phyloP scores from a whole-genome alignment of 306 rosid genomes.

The Dalbergia oliveri region DNA sequence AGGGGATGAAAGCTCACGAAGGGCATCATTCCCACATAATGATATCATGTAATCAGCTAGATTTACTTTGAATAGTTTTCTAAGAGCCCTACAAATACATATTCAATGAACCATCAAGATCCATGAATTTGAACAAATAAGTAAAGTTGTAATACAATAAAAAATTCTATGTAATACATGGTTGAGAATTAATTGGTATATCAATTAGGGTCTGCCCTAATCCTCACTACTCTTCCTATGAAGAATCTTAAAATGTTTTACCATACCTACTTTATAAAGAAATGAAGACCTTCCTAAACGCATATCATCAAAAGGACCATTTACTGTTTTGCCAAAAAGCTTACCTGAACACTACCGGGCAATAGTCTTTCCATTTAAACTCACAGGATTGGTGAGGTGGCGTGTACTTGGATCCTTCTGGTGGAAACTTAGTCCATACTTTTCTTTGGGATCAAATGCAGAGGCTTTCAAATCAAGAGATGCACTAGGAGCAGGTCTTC shows the following conservation, averaged over 20 bases:
- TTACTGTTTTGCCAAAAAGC: constrained; percentile 36
- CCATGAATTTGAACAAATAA: constrained; percentile 8
- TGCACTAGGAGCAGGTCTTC: constrained; percentile 96
- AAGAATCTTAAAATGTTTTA: background rate
- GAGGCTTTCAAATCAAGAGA: constrained; percentile 89
- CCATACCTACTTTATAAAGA: background rate
- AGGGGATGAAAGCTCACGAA: constrained; percentile 97
- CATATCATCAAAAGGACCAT: background rate
- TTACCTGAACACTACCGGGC: constrained; percentile 97
- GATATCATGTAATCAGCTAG: constrained; percentile 99
- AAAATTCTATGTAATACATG: background rate
- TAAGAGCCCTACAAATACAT: constrained; percentile 77
- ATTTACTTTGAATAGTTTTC: constrained; percentile 95
- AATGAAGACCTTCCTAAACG: background rate
- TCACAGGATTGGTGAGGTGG: constrained; percentile 94
- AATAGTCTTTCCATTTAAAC: constrained; percentile 97
- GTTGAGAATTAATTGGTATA: constrained; percentile 25
- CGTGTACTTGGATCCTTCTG: constrained; percentile 97
- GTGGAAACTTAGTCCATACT: constrained; percentile 96
- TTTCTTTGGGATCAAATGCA: constrained; percentile 96
- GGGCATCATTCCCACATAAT: constrained; percentile 94
- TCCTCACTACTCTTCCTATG: background rate
- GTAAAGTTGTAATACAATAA: background rate
- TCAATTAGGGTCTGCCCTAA: background rate
- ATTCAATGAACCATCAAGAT: constrained; percentile 39